Percentiles rank a stretch among this genome's conserved stretches.
These are phyloP conservation scores for Monilinia laxa DNA, from an alignment of 2,329 filamentous ascomycete species.

Conservation along the genomic window DNA sequence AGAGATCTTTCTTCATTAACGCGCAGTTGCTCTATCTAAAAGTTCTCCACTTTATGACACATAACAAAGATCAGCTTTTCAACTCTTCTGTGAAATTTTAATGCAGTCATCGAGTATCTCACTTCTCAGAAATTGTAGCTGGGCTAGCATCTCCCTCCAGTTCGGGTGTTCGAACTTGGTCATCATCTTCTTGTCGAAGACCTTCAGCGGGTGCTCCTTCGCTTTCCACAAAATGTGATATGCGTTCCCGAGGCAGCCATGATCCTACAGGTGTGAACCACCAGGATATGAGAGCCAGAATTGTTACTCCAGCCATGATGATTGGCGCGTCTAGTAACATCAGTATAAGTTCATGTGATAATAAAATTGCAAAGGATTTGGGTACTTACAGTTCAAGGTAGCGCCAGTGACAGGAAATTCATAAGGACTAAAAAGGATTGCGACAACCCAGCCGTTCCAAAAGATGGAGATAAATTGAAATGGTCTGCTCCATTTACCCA, in stretches of 20 bases:
- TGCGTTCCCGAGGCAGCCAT: constrained; percentile 22
- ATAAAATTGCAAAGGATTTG: background rate
- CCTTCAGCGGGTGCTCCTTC: constrained; percentile 14
- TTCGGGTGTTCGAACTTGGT: background rate
- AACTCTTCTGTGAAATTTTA: background rate
- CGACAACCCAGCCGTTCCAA: constrained; percentile 28
- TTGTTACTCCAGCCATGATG: constrained; percentile 27
- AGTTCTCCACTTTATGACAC: constrained; percentile 13
- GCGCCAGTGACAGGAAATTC: constrained; percentile 17
- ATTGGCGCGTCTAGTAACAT: constrained; percentile 24
- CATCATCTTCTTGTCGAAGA: constrained; percentile 14
- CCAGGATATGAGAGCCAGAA: constrained; percentile 26
- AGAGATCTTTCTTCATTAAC: background rate
- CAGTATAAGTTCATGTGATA: background rate
- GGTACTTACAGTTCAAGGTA: constrained; percentile 19
- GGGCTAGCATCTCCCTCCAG: constrained; percentile 3
- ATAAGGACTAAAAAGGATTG: constrained; percentile 25
- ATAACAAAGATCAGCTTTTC: constrained; percentile 17
- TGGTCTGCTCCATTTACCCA: constrained; percentile 24
- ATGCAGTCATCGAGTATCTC: constrained; percentile 14
- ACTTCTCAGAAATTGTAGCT: constrained; percentile 20
- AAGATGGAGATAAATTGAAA: constrained; percentile 25
- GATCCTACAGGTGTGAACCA: constrained; percentile 23
- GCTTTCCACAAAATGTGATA: constrained; percentile 23
- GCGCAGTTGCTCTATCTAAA: background rate